Percentiles rank a stretch among this genome's conserved stretches.
phyloP scores from a whole-genome alignment of 495 filamentous ascomycete genomes.

The Sphaerosporella brunnea region DNA sequence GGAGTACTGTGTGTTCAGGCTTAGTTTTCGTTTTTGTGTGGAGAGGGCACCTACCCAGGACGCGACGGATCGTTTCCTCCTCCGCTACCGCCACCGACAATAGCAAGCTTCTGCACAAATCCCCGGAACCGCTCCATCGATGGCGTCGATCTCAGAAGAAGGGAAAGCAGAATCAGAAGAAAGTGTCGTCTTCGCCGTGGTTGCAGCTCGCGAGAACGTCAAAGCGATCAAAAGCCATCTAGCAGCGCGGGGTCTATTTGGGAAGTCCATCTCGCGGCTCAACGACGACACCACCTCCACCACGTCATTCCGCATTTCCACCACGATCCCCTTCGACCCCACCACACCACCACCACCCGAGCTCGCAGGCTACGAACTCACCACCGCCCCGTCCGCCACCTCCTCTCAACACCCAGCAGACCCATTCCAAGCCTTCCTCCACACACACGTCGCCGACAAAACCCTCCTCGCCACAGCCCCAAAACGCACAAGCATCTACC shows the following conservation, averaged over 20 bases:
- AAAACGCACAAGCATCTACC: slow-evolving; percentile 23
- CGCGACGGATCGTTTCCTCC: slow-evolving; percentile 3
- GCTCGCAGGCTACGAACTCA: no score
- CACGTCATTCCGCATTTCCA: no score
- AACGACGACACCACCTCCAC: neutral
- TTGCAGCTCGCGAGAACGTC: slow-evolving; percentile 11
- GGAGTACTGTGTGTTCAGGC: no score
- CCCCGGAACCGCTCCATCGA: slow-evolving; percentile 15
- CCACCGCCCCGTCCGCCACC: no score
- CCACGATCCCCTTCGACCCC: neutral
- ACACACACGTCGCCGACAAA: neutral
- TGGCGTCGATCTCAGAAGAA: slow-evolving; percentile 9
- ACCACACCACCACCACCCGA: neutral
- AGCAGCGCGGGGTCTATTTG: slow-evolving; percentile 7
- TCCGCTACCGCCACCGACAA: neutral
- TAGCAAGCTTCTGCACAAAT: slow-evolving; percentile 16
- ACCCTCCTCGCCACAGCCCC: slow-evolving; percentile 13
- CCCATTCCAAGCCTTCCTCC: neutral
- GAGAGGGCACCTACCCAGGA: no score
- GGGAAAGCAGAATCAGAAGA: no score
- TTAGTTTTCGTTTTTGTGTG: no score
- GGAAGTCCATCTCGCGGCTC: slow-evolving; percentile 5
- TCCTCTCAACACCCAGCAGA: no score
- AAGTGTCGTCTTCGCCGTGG: slow-evolving; percentile 5
- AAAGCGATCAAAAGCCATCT: slow-evolving; percentile 18